Evolutionary conservation across 1,139 yeast species (phyloP).

Genomic region (Protomyces arabidopsidicola): DNA sequence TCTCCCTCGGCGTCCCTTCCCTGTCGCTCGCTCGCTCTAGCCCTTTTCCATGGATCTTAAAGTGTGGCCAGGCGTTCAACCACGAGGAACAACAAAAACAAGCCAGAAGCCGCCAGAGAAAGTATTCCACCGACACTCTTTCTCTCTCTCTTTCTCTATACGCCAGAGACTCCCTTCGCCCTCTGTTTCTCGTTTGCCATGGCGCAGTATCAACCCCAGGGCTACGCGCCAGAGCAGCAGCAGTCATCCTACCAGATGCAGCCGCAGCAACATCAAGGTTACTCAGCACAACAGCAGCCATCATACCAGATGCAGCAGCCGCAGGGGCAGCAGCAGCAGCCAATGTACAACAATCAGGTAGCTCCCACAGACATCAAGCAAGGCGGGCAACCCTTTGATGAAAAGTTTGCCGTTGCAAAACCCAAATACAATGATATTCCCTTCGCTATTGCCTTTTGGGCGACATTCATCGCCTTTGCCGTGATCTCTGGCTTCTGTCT

Average conservation of each 20-base stretch:
- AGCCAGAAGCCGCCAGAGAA: no score
- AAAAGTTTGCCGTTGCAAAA: constrained; percentile 53
- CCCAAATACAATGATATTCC: constrained; percentile 54
- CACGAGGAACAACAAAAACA: no score
- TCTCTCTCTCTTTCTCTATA: no score
- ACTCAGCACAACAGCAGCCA: background rate
- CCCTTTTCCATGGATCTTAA: no score
- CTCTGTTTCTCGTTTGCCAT: background rate
- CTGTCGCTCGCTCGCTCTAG: no score
- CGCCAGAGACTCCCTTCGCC: background rate
- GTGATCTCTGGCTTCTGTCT: constrained; percentile 68
- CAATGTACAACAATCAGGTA: background rate
- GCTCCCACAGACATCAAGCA: constrained; percentile 11
- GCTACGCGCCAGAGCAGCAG: background rate
- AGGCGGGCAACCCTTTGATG: constrained; percentile 47
- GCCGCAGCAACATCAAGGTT: background rate
- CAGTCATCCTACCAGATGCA: background rate
- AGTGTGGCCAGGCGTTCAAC: no score
- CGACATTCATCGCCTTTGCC: constrained; percentile 62
- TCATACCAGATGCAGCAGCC: background rate
- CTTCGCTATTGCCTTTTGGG: constrained; percentile 55
- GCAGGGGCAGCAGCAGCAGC: background rate
- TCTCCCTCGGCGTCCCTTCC: no score
- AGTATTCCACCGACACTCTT: no score
- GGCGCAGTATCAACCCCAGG: background rate